Evolutionary conservation across 768 basidiomycete species (phyloP), one percentile per base, ranked within the genome.

Genomic region (Candolleomyces eurysporus): DNA sequence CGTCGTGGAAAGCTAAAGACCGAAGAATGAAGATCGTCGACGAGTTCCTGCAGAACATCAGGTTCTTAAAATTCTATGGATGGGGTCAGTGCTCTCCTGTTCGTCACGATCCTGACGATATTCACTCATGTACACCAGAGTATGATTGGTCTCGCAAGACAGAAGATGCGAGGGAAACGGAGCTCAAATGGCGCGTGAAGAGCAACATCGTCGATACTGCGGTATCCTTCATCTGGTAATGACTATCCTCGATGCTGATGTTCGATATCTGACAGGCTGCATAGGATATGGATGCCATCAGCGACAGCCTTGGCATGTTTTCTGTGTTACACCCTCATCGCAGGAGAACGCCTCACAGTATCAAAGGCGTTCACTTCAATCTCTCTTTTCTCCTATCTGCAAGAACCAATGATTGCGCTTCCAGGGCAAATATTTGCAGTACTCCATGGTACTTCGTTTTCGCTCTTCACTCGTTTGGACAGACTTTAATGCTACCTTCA

Each of bases 351-450:
- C 22, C 72, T 94, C 19, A 92, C 91, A 0, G 89, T 93, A 4
- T 86, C 90, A 0, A 87, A 88, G 63, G 92, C 91, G 0, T 94
- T 94, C 74, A 91, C 91, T 0, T 82, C 91, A 0, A 82, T 94
- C 21, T 86, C 90, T 1, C 76, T 93, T 19, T 93, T 95, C 73
- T 79, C 84, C 2, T 84, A 89, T 70, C 75, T 93, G 4, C 86
- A 89, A 64, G 80, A 78, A 31, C 85, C 88, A 2, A 87, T 90
- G 85, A 82, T 84, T 5, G 79, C 78, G 16, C 73, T 90, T 49
- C 88, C 88, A 3, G 79, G 75, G 0, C 86, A 89, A 64, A 74
- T 90, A 31, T 85, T 87, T 61, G 86, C 87, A 6, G 75, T 89
- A 72, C 70, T 89, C 9, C 77, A 87, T 48, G 87, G 87, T 87